Evolutionary conservation across 768 basidiomycete species (phyloP), one percentile per base, ranked within the genome.

Genomic region (Serendipita sp.): DNA sequence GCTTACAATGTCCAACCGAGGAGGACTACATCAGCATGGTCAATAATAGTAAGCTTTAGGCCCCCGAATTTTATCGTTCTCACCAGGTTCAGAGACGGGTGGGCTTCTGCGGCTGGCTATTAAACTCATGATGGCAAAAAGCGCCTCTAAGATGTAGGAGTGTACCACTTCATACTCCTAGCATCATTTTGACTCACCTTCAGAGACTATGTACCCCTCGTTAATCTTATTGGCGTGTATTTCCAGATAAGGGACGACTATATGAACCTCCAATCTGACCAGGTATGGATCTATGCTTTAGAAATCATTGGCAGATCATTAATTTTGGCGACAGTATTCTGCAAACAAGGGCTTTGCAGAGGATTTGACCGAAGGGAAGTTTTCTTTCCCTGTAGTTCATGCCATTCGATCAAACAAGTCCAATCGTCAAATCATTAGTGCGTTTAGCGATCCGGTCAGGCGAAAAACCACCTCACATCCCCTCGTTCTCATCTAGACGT

Each of bases 171-270:
- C 48, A 52, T 52, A 10, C 48, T 8, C 18, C n/a, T 18, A 45
- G 13, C 31, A 52, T 6, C 40, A 40, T 8, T 52, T n/a, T 52
- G 16, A 52, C 63, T 48, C 16, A 11, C 44, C n/a, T 3, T 18
- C 65, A 96, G 91, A 8, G 84, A 97, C 73, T 96, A 91, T 67
- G 84, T 95, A 1, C 91, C 93, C 0, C 79, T 98, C 1, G 89
- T 95, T 66, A 96, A 96, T 72, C 81, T 96, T 8, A 87, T 97
- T 66, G 91, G 94, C 2, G 83, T 96, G n/a, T 88, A 84, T 69
- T 96, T 92, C 73, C 95, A 98, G 72, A 94, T 98, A 68, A 77
- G 93, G n/a, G 95, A 98, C 69, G 95, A 97, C 72, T 88, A 93
- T 52, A 91, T 95, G 88, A 97, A 97, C 69, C 75, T 97, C 29